A percentile compares a stretch with the other conserved stretches of the same genome.
phyloP scores from a whole-genome alignment of 2,329 filamentous ascomycete genomes.

The Colletotrichum sp. region DNA sequence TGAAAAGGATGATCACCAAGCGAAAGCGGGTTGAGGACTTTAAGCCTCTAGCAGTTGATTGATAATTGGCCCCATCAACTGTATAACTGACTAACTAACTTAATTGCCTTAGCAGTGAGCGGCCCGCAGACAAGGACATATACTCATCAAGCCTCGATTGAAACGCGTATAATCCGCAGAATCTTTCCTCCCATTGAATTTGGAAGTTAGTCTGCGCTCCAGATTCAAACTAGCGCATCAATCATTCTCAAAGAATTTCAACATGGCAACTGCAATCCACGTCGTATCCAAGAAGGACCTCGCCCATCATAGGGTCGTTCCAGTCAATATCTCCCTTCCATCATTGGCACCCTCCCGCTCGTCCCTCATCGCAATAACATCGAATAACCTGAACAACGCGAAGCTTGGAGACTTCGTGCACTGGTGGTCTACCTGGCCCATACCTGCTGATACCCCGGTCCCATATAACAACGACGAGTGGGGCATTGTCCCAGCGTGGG shows the following conservation, averaged over 20 bases:
- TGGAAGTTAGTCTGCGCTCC: not conserved
- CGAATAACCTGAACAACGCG: conserved; percentile 40
- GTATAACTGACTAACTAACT: not conserved
- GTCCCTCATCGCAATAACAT: conserved; percentile 31
- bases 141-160: not conserved
- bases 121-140: not conserved
- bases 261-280: conserved; percentile 26
- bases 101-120: not conserved
- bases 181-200: not conserved
- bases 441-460: conserved; percentile 35
- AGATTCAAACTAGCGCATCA: not conserved
- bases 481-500: conserved; percentile 53
- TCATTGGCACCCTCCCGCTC: conserved; percentile 29
- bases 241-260: not conserved
- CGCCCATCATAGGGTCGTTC: conserved; percentile 22
- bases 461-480: conserved; percentile 43
- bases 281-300: conserved; percentile 32
- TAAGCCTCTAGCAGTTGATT: not conserved
- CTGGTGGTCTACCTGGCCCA: conserved; percentile 50
- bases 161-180: not conserved
- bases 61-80: not conserved
- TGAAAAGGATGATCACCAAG: not conserved
- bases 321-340: not conserved
- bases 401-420: conserved; percentile 28
- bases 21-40: not conserved